Percentiles rank a stretch among this genome's conserved stretches.
Conservation (phyloP, 106 monocot species). For the Amphibolis antarctica region DNA sequence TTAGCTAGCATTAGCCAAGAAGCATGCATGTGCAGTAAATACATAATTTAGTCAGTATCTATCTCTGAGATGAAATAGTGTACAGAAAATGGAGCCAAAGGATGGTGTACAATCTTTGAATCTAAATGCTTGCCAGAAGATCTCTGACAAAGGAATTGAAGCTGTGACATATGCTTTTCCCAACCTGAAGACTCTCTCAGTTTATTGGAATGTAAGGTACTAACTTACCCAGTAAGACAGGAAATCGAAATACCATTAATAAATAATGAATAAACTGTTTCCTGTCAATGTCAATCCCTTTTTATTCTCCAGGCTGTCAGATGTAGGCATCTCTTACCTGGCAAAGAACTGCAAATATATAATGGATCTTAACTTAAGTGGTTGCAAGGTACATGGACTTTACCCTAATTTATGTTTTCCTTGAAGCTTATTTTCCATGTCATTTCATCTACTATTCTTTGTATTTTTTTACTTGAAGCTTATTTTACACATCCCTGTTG, state of each 20-base stretch:
- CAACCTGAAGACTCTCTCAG: constrained; percentile 42
- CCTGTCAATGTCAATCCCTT: neutral
- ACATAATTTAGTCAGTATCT: too few species aligned
- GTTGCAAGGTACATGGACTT: constrained; percentile 66
- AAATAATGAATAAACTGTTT: neutral
- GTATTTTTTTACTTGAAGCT: too few species aligned
- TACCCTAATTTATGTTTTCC: neutral
- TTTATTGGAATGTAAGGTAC: constrained; percentile 96
- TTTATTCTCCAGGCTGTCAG: constrained; percentile 47
- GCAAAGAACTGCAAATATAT: constrained; percentile 49
- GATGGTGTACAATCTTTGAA: constrained; percentile 48
- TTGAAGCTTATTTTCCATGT: too few species aligned
- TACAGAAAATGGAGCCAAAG: constrained; percentile 21
- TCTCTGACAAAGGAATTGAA: constrained; percentile 80
- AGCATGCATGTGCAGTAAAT: too few species aligned
- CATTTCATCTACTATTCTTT: too few species aligned
- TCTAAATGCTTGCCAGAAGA: constrained; percentile 84
- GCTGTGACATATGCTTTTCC: constrained; percentile 58
- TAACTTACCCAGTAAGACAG: neutral
- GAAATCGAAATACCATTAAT: too few species aligned
- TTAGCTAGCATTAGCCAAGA: too few species aligned
- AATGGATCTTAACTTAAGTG: constrained; percentile 71
- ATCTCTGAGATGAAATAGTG: neutral
- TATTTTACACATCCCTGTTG: too few species aligned
- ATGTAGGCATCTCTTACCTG: constrained; percentile 41